Conservation (phyloP, 2,329 filamentous ascomycete species). For the Verticillium albo-atrum region DNA sequence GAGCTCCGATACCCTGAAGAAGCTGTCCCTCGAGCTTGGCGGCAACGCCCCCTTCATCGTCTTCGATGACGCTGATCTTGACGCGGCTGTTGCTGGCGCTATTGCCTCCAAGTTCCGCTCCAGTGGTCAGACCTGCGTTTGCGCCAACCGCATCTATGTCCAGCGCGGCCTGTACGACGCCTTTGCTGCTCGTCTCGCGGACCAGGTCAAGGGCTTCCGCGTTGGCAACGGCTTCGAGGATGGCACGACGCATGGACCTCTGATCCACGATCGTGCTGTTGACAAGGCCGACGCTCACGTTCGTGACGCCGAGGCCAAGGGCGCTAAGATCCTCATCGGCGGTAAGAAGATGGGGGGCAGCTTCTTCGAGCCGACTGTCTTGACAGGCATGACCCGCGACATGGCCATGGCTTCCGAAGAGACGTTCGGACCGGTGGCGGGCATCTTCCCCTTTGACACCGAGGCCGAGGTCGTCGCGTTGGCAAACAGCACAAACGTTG, state of each 20-base stretch:
- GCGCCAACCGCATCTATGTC: slow-evolving; percentile 78
- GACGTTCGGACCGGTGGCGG: slow-evolving; percentile 93
- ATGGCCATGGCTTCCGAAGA: slow-evolving; percentile 87
- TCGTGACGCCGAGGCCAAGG: slow-evolving; percentile 71
- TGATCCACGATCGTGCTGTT: slow-evolving; percentile 81
- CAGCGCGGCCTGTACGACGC: slow-evolving; percentile 74
- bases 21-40: slow-evolving; percentile 81
- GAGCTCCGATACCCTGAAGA: slow-evolving; percentile 77
- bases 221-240: slow-evolving; percentile 71
- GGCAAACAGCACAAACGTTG: slow-evolving; percentile 80
- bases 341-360: slow-evolving; percentile 70
- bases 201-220: slow-evolving; percentile 68
- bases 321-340: slow-evolving; percentile 69
- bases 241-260: slow-evolving; percentile 71
- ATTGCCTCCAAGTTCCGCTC: slow-evolving; percentile 88
- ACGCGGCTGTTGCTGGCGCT: slow-evolving; percentile 76
- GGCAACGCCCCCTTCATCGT: slow-evolving; percentile 96
- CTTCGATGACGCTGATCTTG: slow-evolving; percentile 90
- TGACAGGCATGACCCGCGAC: slow-evolving; percentile 77
- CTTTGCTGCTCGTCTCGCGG: slow-evolving; percentile 65
- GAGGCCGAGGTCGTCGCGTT: slow-evolving; percentile 83
- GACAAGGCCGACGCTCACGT: slow-evolving; percentile 78
- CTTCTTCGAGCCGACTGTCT: slow-evolving; percentile 87
- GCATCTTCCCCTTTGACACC: slow-evolving; percentile 80
- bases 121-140: slow-evolving; percentile 94